Base-by-base conservation (phyloP, 495 filamentous ascomycete genomes). In the Tuber borchii region DNA sequence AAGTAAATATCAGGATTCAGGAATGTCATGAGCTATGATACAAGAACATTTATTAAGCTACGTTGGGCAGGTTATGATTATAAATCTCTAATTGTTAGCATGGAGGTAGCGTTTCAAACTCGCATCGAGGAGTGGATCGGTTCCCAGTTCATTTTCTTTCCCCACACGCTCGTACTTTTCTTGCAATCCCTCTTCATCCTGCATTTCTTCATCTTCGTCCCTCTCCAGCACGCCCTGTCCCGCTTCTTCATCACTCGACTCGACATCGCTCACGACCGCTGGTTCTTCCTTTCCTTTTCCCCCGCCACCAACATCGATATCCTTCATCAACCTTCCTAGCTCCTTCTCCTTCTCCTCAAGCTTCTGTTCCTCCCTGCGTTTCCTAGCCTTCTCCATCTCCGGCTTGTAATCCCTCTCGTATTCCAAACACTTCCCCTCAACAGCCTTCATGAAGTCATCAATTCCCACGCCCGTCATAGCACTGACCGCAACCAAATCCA, bases 361-460 rank as follows among this genome's bases (percentile, higher is more conserved):
- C 85, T 93, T 94, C 72, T 87, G 87, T 76, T 91, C 87, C 73
- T 96, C 93, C 22, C 91, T 87, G 83, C 93, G 90, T 74, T 90
- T 87, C 79, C 90, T 88, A 83, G 92, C 88, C 72, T 89, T 88
- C 85, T 97, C 93, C 71, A 97, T 88, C 83, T 97, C 96, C 0
- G 95, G 96, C 79, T 90, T 90, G 83, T 99, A 99, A 80, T 98
- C 95, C 42, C 88, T 86, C 84, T 92, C 90, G 80, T 97, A 99
- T 84, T 99, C 96, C 73, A 91, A 87, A 14, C 91, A 90, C 85
- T 99, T 99, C 74, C 90, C 88, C 75, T 90, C 84, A 0, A 99
- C 95, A 0, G 93, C 93, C 42, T 90, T 87, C 83, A 99, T 97
- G 85, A 99, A 99, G 51, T 94, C 92, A 51, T 94, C 91, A 69